Conservation (phyloP, 164 flowering plant genomes). For the Kalanchoe fedtschenkoi region DNA sequence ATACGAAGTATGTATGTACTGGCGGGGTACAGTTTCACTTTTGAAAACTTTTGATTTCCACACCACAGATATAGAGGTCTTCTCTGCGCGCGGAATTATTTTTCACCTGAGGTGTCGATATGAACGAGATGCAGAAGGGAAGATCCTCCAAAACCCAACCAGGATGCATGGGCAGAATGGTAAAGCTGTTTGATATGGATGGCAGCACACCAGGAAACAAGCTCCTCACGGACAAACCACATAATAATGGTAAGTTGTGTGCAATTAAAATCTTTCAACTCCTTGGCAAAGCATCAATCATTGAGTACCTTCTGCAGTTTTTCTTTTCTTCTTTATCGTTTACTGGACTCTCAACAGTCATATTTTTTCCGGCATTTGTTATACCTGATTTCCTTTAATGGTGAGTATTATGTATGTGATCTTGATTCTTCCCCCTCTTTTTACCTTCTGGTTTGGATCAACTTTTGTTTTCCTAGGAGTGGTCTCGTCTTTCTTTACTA, state of each 20-base stretch:
- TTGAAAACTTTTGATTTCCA: not conserved
- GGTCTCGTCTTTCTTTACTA: not conserved
- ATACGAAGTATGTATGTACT: not conserved
- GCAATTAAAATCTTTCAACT: not conserved
- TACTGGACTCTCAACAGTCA: not conserved
- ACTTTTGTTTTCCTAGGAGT: not conserved
- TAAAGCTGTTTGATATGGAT: constrained; percentile 65
- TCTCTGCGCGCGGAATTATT: not conserved
- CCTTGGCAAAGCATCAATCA: not conserved
- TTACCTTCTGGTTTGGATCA: not conserved
- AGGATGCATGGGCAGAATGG: constrained; percentile 86
- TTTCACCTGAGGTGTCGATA: constrained; percentile 28
- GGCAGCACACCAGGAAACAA: constrained; percentile 38
- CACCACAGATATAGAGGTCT: not conserved
- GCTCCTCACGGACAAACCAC: constrained; percentile 62
- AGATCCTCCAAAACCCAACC: constrained; percentile 40
- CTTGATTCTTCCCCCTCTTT: not conserved
- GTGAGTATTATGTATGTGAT: not conserved
- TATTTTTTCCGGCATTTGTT: not conserved
- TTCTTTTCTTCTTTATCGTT: not conserved
- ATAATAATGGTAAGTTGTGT: constrained; percentile 40
- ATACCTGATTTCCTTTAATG: not conserved
- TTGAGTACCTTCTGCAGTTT: not conserved
- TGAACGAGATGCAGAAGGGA: constrained; percentile 38
- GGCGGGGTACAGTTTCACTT: not conserved